Conservation (phyloP, 805 yeast species). For the Monosporozyma solicola region DNA sequence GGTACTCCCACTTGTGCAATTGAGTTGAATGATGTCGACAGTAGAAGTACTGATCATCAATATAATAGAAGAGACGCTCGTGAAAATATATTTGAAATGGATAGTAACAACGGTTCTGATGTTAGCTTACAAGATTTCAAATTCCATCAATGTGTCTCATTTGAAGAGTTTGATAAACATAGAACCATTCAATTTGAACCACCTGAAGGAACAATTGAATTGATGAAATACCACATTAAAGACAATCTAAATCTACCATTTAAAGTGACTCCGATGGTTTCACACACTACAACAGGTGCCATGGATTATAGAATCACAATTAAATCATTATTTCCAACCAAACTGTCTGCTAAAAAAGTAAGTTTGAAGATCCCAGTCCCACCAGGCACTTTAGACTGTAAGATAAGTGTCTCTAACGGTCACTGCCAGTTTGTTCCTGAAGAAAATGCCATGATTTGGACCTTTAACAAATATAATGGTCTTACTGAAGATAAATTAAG, state of each 20-base stretch:
- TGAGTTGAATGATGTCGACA: conserved; percentile 50
- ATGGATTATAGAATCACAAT: conserved; percentile 53
- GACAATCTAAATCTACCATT: conserved; percentile 65
- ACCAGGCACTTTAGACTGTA: conserved; percentile 42
- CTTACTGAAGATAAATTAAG: conserved; percentile 52
- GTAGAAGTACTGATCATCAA: conserved; percentile 11
- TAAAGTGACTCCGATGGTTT: conserved; percentile 48
- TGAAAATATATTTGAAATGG: neutral
- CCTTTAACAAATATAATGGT: conserved; percentile 58
- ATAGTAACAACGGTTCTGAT: neutral
- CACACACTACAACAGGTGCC: conserved; percentile 30
- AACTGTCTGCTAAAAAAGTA: conserved; percentile 55
- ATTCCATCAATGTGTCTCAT: conserved; percentile 79
- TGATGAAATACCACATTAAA: conserved; percentile 61
- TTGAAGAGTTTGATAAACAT: conserved; percentile 57
- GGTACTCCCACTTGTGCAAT: conserved; percentile 82
- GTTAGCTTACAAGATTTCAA: conserved; percentile 48
- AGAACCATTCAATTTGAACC: conserved; percentile 66
- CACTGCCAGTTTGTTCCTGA: conserved; percentile 61
- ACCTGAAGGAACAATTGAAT: conserved; percentile 81
- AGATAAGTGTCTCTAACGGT: conserved; percentile 45
- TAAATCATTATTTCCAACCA: conserved; percentile 51
- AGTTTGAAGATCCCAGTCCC: conserved; percentile 63
- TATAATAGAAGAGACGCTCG: conserved; percentile 11
- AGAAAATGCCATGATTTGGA: conserved; percentile 61